Percentiles rank a stretch among this genome's conserved stretches.
Conservation (phyloP, 2,329 filamentous ascomycete genomes). For the Fusarium lateritium region DNA sequence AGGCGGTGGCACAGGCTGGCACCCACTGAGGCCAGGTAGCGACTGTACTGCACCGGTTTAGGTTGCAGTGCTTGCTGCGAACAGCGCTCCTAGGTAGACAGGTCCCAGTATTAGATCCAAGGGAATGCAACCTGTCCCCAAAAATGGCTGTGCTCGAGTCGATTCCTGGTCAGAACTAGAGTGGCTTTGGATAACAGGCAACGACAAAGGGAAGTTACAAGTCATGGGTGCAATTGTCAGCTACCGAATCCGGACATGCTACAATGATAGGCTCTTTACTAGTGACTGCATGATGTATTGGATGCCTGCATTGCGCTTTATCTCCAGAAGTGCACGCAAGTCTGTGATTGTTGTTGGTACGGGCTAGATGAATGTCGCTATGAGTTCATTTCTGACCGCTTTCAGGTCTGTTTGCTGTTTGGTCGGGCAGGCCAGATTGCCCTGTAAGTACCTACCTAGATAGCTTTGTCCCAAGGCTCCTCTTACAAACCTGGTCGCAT, state of each 20-base stretch:
- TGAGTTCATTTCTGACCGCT: conserved; percentile 26
- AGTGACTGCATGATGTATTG: conserved; percentile 22
- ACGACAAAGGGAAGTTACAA: conserved; percentile 32
- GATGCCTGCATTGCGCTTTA: conserved; percentile 16
- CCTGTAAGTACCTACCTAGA: neutral
- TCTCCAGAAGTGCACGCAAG: neutral
- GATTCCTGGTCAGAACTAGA: conserved; percentile 29
- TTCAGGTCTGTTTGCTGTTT: conserved; percentile 11
- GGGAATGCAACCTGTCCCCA: conserved; percentile 51
- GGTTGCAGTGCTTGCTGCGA: conserved; percentile 16
- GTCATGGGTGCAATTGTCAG: conserved; percentile 20
- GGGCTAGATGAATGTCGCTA: neutral
- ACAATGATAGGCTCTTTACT: conserved; percentile 17
- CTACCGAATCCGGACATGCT: conserved; percentile 35
- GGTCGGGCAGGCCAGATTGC: neutral
- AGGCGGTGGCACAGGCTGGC: conserved; percentile 33
- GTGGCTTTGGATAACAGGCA: conserved; percentile 37
- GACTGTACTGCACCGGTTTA: conserved; percentile 11
- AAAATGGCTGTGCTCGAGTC: conserved; percentile 38
- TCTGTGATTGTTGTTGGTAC: neutral
- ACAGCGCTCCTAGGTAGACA: conserved; percentile 17
- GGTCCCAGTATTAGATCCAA: conserved; percentile 36
- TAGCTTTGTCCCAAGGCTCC: neutral
- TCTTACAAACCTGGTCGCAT: conserved; percentile 23
- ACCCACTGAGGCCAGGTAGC: conserved; percentile 37